Percentiles rank a stretch among this genome's conserved stretches.
phyloP scores from a whole-genome alignment of 495 filamentous ascomycete species.

The Trichoderma erinaceum region DNA sequence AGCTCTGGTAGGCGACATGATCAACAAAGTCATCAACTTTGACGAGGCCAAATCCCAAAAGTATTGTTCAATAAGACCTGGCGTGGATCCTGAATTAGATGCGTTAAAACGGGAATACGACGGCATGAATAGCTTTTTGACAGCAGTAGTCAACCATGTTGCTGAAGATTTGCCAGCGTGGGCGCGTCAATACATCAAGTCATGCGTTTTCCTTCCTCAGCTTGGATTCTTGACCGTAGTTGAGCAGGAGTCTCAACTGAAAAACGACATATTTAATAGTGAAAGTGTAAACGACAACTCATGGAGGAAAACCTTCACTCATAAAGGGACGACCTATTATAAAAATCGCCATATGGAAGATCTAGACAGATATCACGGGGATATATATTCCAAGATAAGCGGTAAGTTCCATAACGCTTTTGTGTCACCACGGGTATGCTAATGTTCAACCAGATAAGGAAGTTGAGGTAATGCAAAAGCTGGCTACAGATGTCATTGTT shows the following conservation, averaged over 20 bases:
- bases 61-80: slow-evolving; percentile 64
- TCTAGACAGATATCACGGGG: slow-evolving; percentile 75
- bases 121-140: slow-evolving; percentile 67
- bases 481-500: slow-evolving; percentile 65
- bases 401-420: slow-evolving; percentile 45
- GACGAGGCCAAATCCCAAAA: slow-evolving; percentile 67
- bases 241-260: slow-evolving; percentile 53
- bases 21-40: slow-evolving; percentile 76
- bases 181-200: slow-evolving; percentile 48
- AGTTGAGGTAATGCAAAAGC: slow-evolving; percentile 78
- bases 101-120: slow-evolving; percentile 69
- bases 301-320: slow-evolving; percentile 78
- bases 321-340: slow-evolving; percentile 70
- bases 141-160: slow-evolving; percentile 56
- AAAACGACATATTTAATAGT: slow-evolving; percentile 61
- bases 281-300: slow-evolving; percentile 43
- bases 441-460: slow-evolving; percentile 61
- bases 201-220: slow-evolving; percentile 80
- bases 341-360: slow-evolving; percentile 81
- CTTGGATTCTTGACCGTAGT: slow-evolving; percentile 85
- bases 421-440: slow-evolving; percentile 16
- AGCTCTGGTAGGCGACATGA: slow-evolving; percentile 58
- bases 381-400: slow-evolving; percentile 75
- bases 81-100: slow-evolving; percentile 73
- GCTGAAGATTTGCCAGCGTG: slow-evolving; percentile 55